Conservation (phyloP, 2,329 filamentous ascomycete genomes). For the Corinectria fuckeliana region DNA sequence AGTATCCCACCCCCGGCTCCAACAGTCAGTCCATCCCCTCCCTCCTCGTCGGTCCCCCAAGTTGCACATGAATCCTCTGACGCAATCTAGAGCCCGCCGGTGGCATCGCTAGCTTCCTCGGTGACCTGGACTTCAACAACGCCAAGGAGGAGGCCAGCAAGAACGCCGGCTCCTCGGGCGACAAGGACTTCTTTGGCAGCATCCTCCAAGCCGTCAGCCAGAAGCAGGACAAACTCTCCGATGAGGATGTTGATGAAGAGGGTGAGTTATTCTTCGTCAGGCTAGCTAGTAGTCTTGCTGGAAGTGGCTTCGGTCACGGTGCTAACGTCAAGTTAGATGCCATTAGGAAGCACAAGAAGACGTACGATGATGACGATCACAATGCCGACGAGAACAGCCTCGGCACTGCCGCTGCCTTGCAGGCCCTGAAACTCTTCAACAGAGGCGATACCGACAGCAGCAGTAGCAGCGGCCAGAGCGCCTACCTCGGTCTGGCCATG, state of each 20-base stretch:
- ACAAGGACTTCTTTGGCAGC: conserved; percentile 55
- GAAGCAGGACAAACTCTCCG: conserved; percentile 56
- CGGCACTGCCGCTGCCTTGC: conserved; percentile 79
- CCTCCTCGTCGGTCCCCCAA: neutral
- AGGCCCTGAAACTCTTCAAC: conserved; percentile 81
- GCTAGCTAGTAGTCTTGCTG: neutral
- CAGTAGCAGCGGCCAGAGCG: conserved; percentile 72
- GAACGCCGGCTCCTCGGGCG: conserved; percentile 54
- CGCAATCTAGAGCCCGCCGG: conserved; percentile 42
- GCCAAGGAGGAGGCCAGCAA: conserved; percentile 57
- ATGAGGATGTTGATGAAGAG: conserved; percentile 58
- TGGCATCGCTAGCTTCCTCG: conserved; percentile 47
- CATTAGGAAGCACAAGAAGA: conserved; percentile 76
- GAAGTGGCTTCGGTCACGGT: neutral
- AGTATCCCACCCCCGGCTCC: conserved; percentile 31
- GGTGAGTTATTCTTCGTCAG: conserved; percentile 44
- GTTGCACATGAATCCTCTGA: neutral
- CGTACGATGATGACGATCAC: conserved; percentile 64
- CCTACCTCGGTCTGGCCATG: conserved; percentile 87
- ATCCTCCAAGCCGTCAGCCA: conserved; percentile 55
- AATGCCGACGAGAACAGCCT: conserved; percentile 56
- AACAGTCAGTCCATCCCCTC: conserved; percentile 37
- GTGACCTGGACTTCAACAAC: conserved; percentile 56
- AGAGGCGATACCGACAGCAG: conserved; percentile 55
- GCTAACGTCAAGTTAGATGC: conserved; percentile 56